phyloP scores from a whole-genome alignment of 345 rosid genomes.

The Draba incana region DNA sequence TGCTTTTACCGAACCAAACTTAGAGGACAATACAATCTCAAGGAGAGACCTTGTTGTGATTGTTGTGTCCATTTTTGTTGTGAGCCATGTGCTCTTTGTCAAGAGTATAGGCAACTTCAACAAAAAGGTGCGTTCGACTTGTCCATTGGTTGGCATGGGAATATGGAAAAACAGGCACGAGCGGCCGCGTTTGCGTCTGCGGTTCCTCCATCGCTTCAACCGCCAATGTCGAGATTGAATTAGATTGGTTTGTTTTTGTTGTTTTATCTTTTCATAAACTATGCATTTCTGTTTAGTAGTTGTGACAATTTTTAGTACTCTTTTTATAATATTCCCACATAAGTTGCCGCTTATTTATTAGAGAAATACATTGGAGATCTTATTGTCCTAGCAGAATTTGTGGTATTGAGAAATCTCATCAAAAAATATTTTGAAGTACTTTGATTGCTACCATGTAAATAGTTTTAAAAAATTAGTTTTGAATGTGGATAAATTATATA shows the following conservation, averaged over 20 bases:
- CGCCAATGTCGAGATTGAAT: slow-evolving; percentile 47
- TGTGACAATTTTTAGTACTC: background rate
- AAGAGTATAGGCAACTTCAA: slow-evolving; percentile 47
- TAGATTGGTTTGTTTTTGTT: slow-evolving; percentile 17
- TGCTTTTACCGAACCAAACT: slow-evolving; percentile 46
- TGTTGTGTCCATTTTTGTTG: slow-evolving; percentile 45
- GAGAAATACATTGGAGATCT: no score
- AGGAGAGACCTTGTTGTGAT: slow-evolving; percentile 45
- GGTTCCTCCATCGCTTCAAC: slow-evolving; percentile 48
- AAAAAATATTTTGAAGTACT: background rate
- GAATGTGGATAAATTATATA: background rate
- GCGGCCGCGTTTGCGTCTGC: slow-evolving; percentile 10
- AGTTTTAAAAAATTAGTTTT: background rate
- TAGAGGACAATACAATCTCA: slow-evolving; percentile 38
- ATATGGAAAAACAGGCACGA: slow-evolving; percentile 58
- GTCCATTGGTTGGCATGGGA: slow-evolving; percentile 72
- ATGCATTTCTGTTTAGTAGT: background rate
- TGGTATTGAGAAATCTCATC: background rate
- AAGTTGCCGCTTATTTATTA: no score
- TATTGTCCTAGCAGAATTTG: no score
- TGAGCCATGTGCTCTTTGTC: slow-evolving; percentile 46
- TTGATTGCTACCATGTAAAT: background rate
- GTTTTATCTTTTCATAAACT: background rate
- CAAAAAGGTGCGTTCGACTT: slow-evolving; percentile 34
- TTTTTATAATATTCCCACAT: no score